Evolutionary conservation across 495 filamentous ascomycete species (phyloP).

Genomic region (Hypoxylon cercidicola): DNA sequence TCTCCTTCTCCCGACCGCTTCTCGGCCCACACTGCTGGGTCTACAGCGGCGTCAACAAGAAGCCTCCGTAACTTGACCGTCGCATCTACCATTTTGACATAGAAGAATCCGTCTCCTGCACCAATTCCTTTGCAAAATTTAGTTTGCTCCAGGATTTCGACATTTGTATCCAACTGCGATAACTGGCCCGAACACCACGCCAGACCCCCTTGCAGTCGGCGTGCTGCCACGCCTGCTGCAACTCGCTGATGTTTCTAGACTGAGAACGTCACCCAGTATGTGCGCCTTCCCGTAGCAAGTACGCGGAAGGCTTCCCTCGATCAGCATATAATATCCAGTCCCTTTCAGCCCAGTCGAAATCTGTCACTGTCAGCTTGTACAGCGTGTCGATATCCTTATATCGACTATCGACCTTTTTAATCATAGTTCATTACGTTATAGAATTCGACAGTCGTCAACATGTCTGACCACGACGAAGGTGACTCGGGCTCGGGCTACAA

Average conservation of each 20-base stretch:
- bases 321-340: conserved; percentile 4
- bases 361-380: conserved; percentile 10
- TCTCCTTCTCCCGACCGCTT: conserved; percentile 90
- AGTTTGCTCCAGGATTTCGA: background rate
- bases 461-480: conserved; percentile 68
- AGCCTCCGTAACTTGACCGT: conserved; percentile 89
- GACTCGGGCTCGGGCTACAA: conserved; percentile 64
- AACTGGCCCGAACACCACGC: conserved; percentile 22
- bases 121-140: conserved; percentile 5
- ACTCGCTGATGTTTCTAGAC: conserved; percentile 47
- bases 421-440: conserved; percentile 13
- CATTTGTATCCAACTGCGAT: conserved; percentile 1
- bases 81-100: conserved; percentile 44
- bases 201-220: conserved; percentile 42
- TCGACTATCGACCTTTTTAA: background rate
- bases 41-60: conserved; percentile 95
- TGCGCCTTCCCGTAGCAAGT: conserved; percentile 45
- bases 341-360: background rate
- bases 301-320: conserved; percentile 44
- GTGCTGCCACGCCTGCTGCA: conserved; percentile 50
- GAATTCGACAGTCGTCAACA: conserved; percentile 42
- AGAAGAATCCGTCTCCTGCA: conserved; percentile 13
- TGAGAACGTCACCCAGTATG: conserved; percentile 44
- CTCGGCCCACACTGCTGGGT: conserved; percentile 90
- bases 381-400: conserved; percentile 1